Base-by-base conservation (phyloP, 2,329 filamentous ascomycete species). In the Fusarium domesticum region DNA sequence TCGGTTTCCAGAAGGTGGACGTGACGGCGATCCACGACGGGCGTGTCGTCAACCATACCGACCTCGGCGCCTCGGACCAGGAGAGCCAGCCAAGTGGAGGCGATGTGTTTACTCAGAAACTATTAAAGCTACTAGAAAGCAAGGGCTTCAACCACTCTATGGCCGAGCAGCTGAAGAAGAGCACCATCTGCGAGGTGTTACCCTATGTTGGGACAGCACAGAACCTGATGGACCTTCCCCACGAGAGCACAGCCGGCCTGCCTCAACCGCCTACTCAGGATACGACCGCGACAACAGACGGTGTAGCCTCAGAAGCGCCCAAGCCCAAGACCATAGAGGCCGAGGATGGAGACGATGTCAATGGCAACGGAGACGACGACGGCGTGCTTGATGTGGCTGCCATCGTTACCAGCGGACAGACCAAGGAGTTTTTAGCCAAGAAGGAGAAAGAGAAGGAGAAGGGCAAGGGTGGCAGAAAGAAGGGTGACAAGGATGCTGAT, bases 1-100 rank as follows among this genome's bases (percentile, higher is more conserved):
- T 98, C 47, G 93, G 93, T 10, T 89, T 84, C 64, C 83, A 89
- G 60, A 97, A 97, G 71, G 89, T 92, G 18, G 91, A 98, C 60
- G 81, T 98, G 16, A 95, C 90, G 1, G 92, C 91, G 44, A 83
- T 98, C 38, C 84, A 85, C 45, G 92, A 97, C 50, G 92, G 87
- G 59, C 71, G 83, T 35, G 78, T 95, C 5, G 77, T 71, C 76
- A 90, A 67, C 76, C 87, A 68, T 71, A 83, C 61, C 77, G 81
- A 62, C 67, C 80, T 76, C 69, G 85, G 64, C 65, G 80, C 63
- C 69, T 83, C 51, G 48, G 87, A 54, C 61, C 78, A 47, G 5
- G 63, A 64, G 17, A 60, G 66, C 1, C 60, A 63, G 18, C 71
- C 83, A 12, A 93, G 89, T 48, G 93, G 93, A 53, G 93, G 93